Conservation (phyloP, 768 basidiomycete genomes). For the Amanita rubescens region DNA sequence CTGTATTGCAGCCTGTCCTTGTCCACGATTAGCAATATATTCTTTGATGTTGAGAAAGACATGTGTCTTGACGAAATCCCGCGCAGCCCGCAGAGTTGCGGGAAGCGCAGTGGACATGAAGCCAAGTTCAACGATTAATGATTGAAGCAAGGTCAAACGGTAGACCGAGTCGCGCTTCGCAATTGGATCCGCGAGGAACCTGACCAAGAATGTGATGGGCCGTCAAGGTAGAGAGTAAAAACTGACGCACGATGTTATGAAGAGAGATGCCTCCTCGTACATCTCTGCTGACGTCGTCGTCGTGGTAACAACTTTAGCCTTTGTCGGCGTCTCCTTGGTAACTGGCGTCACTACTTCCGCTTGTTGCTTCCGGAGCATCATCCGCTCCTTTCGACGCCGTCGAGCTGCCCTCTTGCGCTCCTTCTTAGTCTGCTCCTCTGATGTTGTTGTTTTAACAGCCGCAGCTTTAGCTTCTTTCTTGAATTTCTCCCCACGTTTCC, state of each 20-base stretch:
- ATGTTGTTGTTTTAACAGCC: background rate
- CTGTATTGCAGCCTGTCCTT: conserved; percentile 56
- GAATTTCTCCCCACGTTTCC: background rate
- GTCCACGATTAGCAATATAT: conserved; percentile 57
- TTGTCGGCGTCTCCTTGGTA: background rate
- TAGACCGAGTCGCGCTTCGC: conserved; percentile 34
- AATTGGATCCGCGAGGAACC: conserved; percentile 46
- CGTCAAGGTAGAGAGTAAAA: conserved; percentile 1
- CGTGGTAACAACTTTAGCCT: background rate
- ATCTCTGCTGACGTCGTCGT: conserved; percentile 20
- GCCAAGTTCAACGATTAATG: conserved; percentile 76
- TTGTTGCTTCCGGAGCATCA: background rate
- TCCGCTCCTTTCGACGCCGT: background rate
- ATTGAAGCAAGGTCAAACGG: conserved; percentile 59
- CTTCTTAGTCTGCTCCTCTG: background rate
- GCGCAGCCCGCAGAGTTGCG: conserved; percentile 56
- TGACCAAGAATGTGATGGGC: conserved; percentile 15
- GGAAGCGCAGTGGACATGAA: conserved; percentile 46
- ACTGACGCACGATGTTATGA: conserved; percentile 51
- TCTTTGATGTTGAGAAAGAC: conserved; percentile 70
- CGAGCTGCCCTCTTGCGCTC: background rate
- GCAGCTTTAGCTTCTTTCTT: conserved; percentile 7
- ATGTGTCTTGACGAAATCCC: conserved; percentile 52
- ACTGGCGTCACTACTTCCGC: background rate
- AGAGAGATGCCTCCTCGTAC: conserved; percentile 53